phyloP scores from a whole-genome alignment of 2,329 filamentous ascomycete species.

The Emmonsiellopsis sp. region DNA sequence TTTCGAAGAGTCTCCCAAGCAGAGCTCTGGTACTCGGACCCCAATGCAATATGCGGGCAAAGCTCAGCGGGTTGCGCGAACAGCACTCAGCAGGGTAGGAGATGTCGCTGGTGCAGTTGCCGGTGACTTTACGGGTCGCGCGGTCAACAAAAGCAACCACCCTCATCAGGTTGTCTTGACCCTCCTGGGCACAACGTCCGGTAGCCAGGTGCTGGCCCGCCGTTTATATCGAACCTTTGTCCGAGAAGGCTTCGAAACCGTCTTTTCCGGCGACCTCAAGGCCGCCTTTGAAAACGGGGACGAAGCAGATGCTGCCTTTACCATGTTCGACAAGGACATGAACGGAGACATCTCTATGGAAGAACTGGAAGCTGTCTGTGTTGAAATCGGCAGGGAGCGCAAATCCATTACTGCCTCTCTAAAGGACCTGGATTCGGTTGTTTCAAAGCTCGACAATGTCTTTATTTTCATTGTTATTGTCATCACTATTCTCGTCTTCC shows the following conservation, averaged over 20 bases:
- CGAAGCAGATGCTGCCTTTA: conserved; percentile 79
- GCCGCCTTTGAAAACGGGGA: conserved; percentile 71
- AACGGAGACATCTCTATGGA: conserved; percentile 96
- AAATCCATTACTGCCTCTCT: conserved; percentile 91
- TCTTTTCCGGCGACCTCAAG: conserved; percentile 68
- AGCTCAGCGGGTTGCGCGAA: conserved; percentile 63
- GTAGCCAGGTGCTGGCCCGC: conserved; percentile 75
- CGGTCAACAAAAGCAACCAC: conserved; percentile 59
- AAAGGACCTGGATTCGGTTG: conserved; percentile 90
- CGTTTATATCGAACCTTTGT: conserved; percentile 82
- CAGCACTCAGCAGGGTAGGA: conserved; percentile 69
- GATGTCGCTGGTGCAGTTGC: conserved; percentile 78
- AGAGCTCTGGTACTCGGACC: conserved; percentile 56
- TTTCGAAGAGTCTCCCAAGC: conserved; percentile 52
- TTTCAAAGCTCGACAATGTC: conserved; percentile 78
- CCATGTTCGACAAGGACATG: conserved; percentile 91
- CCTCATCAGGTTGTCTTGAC: conserved; percentile 77
- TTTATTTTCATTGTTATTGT: conserved; percentile 78
- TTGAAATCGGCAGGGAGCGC: conserved; percentile 87
- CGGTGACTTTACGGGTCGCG: conserved; percentile 79
- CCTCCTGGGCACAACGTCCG: conserved; percentile 60
- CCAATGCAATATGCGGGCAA: conserved; percentile 62
- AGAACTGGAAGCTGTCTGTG: conserved; percentile 84
- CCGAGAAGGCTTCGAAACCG: conserved; percentile 62
- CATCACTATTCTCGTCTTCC: conserved; percentile 74